Evolutionary conservation across 192 early-diverging fungal species (phyloP).

Genomic region (Backusella circina): DNA sequence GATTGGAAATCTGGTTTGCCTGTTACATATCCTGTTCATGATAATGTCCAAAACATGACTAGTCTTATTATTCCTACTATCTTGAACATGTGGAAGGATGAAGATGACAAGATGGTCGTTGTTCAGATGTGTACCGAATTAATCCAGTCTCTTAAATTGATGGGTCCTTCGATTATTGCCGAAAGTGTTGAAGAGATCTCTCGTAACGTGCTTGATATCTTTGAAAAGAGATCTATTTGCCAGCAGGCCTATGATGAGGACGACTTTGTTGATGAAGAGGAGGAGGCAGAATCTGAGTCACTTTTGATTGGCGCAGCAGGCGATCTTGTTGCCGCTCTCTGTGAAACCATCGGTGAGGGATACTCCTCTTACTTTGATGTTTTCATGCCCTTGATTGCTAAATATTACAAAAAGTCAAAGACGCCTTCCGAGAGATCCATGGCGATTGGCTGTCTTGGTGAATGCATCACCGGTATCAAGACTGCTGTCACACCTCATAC

Average conservation of each 20-base stretch:
- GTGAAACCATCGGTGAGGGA: constrained; percentile 66
- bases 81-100: constrained; percentile 70
- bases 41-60: constrained; percentile 70
- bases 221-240: constrained; percentile 72
- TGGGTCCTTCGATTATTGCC: constrained; percentile 69
- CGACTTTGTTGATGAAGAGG: constrained; percentile 71
- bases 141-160: constrained; percentile 61
- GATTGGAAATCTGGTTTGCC: constrained; percentile 80
- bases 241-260: constrained; percentile 69
- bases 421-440: constrained; percentile 80
- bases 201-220: constrained; percentile 48
- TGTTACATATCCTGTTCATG: constrained; percentile 63
- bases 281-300: constrained; percentile 82
- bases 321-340: constrained; percentile 79
- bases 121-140: constrained; percentile 76
- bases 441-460: constrained; percentile 86
- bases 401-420: constrained; percentile 73
- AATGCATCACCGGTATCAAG: constrained; percentile 67
- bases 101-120: constrained; percentile 82
- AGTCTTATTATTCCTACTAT: constrained; percentile 67
- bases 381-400: constrained; percentile 77
- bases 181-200: constrained; percentile 39
- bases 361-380: constrained; percentile 75
- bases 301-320: constrained; percentile 75
- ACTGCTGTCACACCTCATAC: constrained; percentile 53